Conservation (phyloP, 352 stramenopile species). For the Pelagophyceae sp. region DNA sequence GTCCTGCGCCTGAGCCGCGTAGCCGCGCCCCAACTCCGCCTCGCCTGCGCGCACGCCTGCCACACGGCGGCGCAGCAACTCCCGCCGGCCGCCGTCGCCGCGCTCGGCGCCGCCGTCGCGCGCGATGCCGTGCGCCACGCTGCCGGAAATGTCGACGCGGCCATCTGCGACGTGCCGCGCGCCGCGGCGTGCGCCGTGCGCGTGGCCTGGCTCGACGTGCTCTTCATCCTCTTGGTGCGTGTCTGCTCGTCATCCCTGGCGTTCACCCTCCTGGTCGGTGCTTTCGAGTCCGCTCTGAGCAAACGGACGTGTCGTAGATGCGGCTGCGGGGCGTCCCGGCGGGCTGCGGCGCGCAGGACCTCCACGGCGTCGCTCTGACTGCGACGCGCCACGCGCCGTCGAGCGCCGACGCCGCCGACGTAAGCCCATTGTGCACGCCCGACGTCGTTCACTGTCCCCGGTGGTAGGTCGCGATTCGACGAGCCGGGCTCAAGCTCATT, state of each 20-base stretch:
- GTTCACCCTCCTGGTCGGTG: too few species aligned
- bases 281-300: too few species aligned
- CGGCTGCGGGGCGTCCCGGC: background rate
- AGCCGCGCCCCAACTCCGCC: background rate
- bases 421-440: too few species aligned
- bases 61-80: background rate
- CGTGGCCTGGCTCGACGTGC: background rate
- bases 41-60: background rate
- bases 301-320: too few species aligned
- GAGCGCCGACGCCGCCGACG: background rate
- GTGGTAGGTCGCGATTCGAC: background rate
- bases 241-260: too few species aligned
- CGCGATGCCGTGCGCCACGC: background rate
- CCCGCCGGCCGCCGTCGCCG: background rate
- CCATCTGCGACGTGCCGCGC: background rate
- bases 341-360: background rate
- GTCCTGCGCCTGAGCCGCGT: background rate
- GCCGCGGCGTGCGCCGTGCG: background rate
- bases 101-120: background rate
- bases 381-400: background rate
- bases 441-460: too few species aligned
- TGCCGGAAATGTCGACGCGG: background rate
- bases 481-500: background rate
- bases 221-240: background rate
- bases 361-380: background rate